These are phyloP conservation scores for Gossypium herbaceum DNA, from an alignment of 345 rosid species.

Conservation along the genomic window DNA sequence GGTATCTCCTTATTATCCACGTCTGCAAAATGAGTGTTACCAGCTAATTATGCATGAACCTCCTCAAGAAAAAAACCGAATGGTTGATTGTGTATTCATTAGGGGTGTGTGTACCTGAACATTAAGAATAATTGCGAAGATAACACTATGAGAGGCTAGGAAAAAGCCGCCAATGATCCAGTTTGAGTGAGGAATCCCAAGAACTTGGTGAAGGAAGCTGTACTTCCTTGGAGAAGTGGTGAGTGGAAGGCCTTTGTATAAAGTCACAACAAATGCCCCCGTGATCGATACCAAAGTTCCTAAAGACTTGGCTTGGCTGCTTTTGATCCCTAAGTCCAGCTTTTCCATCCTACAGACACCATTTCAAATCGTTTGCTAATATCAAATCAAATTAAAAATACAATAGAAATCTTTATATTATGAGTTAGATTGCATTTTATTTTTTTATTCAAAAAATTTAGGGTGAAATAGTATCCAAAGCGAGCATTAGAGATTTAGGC, in stretches of 20 bases:
- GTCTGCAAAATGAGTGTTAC: constrained; percentile 14
- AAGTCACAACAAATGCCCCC: constrained; percentile 42
- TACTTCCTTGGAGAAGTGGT: constrained; percentile 1
- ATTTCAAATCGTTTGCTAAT: not conserved
- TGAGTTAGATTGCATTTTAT: too few relatives aligned
- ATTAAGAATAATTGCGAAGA: constrained; percentile 8
- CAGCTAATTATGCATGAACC: not conserved
- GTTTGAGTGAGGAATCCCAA: constrained; percentile 25
- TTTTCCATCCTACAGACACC: constrained; percentile 33
- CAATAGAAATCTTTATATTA: accelerated
- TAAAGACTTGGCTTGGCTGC: constrained; percentile 34
- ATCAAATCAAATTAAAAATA: too few relatives aligned
- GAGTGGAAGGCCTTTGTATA: constrained; percentile 51
- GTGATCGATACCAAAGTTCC: constrained; percentile 35
- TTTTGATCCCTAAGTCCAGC: constrained; percentile 30
- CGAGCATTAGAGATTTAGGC: too few relatives aligned
- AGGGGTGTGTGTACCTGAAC: constrained; percentile 5
- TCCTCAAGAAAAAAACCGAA: not conserved
- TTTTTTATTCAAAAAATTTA: too few relatives aligned
- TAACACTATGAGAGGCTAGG: constrained; percentile 12
- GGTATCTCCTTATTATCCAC: constrained; percentile 17
- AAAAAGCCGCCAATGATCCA: constrained; percentile 36
- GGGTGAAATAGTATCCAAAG: too few relatives aligned
- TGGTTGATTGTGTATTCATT: not conserved
- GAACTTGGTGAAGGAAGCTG: constrained; percentile 18